These are phyloP conservation scores for Magnusiomyces suaveolens DNA, from an alignment of 1,139 yeast species.

Conservation along the genomic window DNA sequence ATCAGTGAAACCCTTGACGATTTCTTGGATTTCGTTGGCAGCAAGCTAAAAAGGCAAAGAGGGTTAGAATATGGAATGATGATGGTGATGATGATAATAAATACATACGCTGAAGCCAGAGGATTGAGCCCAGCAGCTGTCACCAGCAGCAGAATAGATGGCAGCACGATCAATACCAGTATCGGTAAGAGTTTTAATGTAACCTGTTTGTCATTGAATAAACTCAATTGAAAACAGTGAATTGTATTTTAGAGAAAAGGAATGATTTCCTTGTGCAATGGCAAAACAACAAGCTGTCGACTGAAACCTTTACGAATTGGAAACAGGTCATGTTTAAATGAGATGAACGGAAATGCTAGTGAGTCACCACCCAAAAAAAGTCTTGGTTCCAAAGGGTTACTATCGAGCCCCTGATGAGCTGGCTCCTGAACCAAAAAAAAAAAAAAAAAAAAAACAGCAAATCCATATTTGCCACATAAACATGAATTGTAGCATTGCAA, in stretches of 20 bases:
- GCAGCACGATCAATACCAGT: slow-evolving; percentile 89
- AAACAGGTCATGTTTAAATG: background rate
- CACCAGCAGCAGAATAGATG: slow-evolving; percentile 88
- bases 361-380: no score
- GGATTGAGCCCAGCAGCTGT: slow-evolving; percentile 87
- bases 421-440: no score
- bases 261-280: background rate
- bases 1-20: slow-evolving; percentile 74
- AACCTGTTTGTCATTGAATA: no score
- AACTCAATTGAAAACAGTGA: slow-evolving; percentile 5
- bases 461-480: no score
- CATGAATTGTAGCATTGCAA: no score
- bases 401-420: no score
- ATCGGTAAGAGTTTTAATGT: slow-evolving; percentile 82
- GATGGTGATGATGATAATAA: background rate
- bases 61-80: background rate
- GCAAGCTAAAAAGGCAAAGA: slow-evolving; percentile 23
- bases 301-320: background rate
- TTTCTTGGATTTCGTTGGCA: slow-evolving; percentile 58
- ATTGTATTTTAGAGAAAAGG: slow-evolving; percentile 11
- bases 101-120: slow-evolving; percentile 49
- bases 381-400: no score
- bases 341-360: no score
- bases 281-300: background rate
- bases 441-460: no score